Conservation (phyloP, 208 protist genomes). For the Leishmania arabica region DNA sequence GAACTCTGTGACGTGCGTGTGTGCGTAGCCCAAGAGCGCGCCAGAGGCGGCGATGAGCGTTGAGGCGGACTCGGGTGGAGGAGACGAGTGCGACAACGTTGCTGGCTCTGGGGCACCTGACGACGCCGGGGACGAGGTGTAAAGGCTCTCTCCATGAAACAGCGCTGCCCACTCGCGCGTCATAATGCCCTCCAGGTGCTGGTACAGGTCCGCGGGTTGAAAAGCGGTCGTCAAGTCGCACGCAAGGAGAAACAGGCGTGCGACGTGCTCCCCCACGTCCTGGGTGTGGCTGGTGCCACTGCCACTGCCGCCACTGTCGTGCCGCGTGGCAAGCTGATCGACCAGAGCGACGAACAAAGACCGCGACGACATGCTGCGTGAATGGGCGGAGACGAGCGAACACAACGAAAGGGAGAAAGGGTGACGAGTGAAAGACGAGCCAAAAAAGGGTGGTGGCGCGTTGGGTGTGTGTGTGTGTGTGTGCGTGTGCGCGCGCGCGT, state of each 20-base stretch:
- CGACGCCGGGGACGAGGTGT: not conserved
- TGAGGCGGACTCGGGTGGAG: not conserved
- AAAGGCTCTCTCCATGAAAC: conserved; percentile 11
- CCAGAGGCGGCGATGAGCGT: conserved; percentile 29
- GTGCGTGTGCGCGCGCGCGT: not conserved
- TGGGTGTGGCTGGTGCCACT: conserved; percentile 3
- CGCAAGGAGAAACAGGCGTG: conserved; percentile 24
- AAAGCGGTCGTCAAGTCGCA: conserved; percentile 28
- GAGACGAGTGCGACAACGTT: not conserved
- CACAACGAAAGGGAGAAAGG: not conserved
- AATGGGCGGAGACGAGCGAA: not conserved
- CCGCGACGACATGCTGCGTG: not conserved
- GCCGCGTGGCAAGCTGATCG: conserved; percentile 22
- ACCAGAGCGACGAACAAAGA: conserved; percentile 18
- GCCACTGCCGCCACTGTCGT: conserved; percentile 2
- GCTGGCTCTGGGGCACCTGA: not conserved
- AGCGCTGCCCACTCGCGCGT: conserved; percentile 5
- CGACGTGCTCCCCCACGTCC: conserved; percentile 13
- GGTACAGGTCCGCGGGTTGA: conserved; percentile 1
- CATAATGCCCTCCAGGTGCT: conserved; percentile 26
- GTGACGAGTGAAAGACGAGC: not conserved
- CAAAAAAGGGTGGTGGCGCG: not conserved
- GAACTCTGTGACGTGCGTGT: not conserved
- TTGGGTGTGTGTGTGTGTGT: not conserved
- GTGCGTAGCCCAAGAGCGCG: conserved; percentile 23